Conservation (phyloP, 1,284 basidiomycete species). For the Pterulicium gracile region DNA sequence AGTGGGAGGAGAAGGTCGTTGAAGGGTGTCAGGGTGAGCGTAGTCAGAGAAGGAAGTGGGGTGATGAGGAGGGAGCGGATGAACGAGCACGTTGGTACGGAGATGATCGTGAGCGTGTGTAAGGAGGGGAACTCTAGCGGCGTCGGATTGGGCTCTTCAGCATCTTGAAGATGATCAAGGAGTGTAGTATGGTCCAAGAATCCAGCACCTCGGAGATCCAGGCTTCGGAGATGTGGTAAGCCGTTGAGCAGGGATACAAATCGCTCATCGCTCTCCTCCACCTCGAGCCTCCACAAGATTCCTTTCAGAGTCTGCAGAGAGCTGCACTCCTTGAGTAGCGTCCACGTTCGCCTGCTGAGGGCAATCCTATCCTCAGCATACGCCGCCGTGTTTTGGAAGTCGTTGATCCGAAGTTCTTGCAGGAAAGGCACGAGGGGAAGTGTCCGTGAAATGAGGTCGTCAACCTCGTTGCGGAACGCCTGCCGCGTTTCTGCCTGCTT, state of each 20-base stretch:
- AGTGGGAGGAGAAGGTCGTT: not conserved
- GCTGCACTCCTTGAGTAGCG: not conserved
- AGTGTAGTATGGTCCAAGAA: not conserved
- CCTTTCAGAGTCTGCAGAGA: not conserved
- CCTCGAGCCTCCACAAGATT: not conserved
- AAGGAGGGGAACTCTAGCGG: not conserved
- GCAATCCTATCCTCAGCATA: not conserved
- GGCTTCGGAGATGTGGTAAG: not conserved
- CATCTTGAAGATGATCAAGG: not conserved
- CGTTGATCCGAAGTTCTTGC: not conserved
- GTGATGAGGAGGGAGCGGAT: not conserved
- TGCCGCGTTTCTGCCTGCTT: not conserved
- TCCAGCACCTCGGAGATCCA: not conserved
- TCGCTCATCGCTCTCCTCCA: not conserved
- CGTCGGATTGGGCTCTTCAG: not conserved
- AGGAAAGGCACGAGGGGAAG: not conserved
- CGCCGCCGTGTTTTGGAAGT: not conserved
- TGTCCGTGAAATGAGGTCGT: not conserved
- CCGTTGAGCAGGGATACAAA: not conserved
- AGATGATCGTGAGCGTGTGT: not conserved
- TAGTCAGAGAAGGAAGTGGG: not conserved
- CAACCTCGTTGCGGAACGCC: not conserved
- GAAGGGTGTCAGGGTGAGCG: not conserved
- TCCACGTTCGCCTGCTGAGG: not conserved
- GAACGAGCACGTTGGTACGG: not conserved